Conservation (phyloP, 2,329 filamentous ascomycete species). For the Sarocladium brachiariae region DNA sequence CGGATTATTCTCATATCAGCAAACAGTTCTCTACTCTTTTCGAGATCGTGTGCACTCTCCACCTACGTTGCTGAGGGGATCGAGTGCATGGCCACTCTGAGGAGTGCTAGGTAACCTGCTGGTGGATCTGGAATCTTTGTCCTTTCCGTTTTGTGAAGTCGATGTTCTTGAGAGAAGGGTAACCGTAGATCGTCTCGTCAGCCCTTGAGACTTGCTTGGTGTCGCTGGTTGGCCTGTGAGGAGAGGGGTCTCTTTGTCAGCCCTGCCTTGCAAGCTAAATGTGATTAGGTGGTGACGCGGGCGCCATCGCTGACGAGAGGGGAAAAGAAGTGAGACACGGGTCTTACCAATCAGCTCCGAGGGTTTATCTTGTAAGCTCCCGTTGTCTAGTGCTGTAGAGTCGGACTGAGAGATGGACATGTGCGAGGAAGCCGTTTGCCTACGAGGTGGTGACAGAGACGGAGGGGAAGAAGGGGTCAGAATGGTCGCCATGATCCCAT, state of each 20-base stretch:
- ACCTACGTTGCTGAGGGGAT: constrained; percentile 31
- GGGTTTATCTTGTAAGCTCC: neutral
- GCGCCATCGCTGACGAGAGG: neutral
- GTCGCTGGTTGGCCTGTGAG: constrained; percentile 9
- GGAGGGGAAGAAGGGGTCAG: neutral
- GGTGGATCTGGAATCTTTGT: constrained; percentile 22
- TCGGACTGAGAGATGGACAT: constrained; percentile 1
- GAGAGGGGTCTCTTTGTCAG: constrained; percentile 5
- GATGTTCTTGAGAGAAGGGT: constrained; percentile 47
- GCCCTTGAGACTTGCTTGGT: constrained; percentile 12
- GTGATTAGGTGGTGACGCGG: neutral
- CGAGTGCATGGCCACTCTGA: constrained; percentile 23
- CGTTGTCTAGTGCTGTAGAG: neutral
- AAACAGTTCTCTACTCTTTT: neutral
- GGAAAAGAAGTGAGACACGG: constrained; percentile 1
- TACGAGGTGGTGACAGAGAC: constrained; percentile 3
- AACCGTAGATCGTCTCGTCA: constrained; percentile 11
- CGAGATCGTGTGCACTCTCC: neutral
- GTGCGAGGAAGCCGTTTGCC: neutral
- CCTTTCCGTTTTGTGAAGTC: constrained; percentile 34
- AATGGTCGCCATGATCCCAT: constrained; percentile 3
- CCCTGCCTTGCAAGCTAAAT: neutral
- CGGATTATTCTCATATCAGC: neutral
- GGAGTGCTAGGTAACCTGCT: constrained; percentile 20
- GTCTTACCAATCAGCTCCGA: neutral